These are phyloP conservation scores for Aureobasidium leucospermi DNA, from an alignment of 2,329 filamentous ascomycete genomes.

Conservation along the genomic window DNA sequence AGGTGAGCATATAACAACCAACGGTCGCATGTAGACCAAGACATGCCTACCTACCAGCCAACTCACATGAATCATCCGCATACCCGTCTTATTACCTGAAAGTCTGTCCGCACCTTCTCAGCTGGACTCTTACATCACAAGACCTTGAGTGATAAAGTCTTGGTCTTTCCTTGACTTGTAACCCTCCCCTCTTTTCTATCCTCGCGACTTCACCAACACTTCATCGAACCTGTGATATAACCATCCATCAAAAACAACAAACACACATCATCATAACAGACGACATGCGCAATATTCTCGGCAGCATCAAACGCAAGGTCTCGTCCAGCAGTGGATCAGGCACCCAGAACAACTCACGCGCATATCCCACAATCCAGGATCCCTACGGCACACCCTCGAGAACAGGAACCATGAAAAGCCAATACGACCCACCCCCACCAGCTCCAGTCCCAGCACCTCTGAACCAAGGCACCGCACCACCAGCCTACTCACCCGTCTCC, in stretches of 20 bases:
- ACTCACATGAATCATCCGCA: not conserved
- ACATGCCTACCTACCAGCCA: not conserved
- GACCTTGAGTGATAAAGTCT: not conserved
- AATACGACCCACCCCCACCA: not conserved
- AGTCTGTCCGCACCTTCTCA: not conserved
- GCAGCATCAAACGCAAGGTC: constrained; percentile 12
- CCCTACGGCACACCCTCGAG: constrained; percentile 4
- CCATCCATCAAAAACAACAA: not conserved
- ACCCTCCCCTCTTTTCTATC: not conserved
- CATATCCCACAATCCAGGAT: not conserved
- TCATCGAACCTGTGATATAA: not conserved
- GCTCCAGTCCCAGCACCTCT: not conserved
- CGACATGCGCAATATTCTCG: not conserved
- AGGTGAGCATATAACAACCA: constrained; percentile 1
- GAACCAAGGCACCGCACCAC: constrained; percentile 20
- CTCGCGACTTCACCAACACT: not conserved
- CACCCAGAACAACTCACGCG: not conserved
- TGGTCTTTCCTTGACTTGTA: not conserved
- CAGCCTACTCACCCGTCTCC: constrained; percentile 36
- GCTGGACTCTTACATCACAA: not conserved
- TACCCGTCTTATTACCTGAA: constrained; percentile 7
- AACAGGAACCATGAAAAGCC: not conserved
- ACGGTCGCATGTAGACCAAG: not conserved
- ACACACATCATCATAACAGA: constrained; percentile 3
- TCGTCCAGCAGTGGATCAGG: not conserved